Evolutionary conservation across 371 early-diverging fungal genomes (phyloP).

Genomic region (Batkoa obscura): DNA sequence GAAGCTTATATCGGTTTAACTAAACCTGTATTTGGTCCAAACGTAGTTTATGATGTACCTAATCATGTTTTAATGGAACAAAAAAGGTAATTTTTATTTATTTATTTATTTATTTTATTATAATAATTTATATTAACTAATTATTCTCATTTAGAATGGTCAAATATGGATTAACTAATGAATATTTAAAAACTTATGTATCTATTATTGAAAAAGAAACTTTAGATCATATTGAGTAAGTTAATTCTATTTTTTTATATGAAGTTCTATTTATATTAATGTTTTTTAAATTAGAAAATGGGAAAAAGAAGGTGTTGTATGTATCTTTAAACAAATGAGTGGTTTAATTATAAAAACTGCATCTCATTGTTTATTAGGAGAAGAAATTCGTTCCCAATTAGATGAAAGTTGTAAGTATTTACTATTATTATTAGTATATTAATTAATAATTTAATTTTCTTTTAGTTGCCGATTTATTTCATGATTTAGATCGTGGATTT

Average conservation of each 20-base stretch:
- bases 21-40: constrained; percentile 85
- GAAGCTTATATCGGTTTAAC: constrained; percentile 87
- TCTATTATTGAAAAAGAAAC: constrained; percentile 75
- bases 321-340: constrained; percentile 58
- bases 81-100: constrained; percentile 36
- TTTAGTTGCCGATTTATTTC: constrained; percentile 69
- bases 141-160: constrained; percentile 39
- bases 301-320: constrained; percentile 20
- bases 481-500: constrained; percentile 88
- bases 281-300: constrained; percentile 17
- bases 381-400: constrained; percentile 70
- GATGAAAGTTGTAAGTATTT: constrained; percentile 30
- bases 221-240: constrained; percentile 39
- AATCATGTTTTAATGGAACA: constrained; percentile 91
- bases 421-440: not conserved
- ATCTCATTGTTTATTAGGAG: constrained; percentile 81
- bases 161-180: constrained; percentile 75
- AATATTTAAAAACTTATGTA: constrained; percentile 72
- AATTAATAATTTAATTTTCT: not conserved
- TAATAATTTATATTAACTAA: not conserved
- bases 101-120: not conserved
- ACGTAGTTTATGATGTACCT: constrained; percentile 91
- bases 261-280: not conserved
- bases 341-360: constrained; percentile 90
- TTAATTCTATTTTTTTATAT: not conserved